Base-by-base conservation (phyloP, 2,329 filamentous ascomycete species). In the Pseudofabraea citricarpa region DNA sequence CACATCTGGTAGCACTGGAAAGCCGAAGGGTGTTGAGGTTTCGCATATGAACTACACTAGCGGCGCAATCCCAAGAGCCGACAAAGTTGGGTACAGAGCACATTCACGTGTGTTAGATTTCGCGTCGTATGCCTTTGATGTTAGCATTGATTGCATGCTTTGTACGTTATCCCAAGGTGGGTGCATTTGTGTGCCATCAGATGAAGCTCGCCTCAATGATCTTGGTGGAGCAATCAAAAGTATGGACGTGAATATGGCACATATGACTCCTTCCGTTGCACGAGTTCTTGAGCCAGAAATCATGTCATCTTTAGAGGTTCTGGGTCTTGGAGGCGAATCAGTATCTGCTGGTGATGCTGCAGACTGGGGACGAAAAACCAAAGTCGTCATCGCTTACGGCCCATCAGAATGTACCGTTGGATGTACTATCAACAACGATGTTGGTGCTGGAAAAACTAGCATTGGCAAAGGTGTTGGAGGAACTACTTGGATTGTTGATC, bases 361-460 rank as follows among this genome's bases (percentile, higher is more conserved):
- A 12, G 87, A 74, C 94, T 68, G 66, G 65, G 62, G 61, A 15
- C n/a, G 43, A 47, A 18, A 50, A 15, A 60, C 53, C 51, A 57
- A 63, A n/a, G 54, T 67, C 36, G 44, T 66, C 44, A 66, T 68
- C 56, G 60, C 56, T 1, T 95, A 95, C 58, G 90, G 89, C 1
- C 90, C 90, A 2, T 94, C 89, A 0, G 90, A 95, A 65, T 87
- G 87, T 6, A 79, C 45, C 12, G 31, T 48, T 15, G 36, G 22
- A 6, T 32, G 15, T 37, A 47, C 40, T 4, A 31, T 39, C n/a
- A 57, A 39, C 29, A 24, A 26, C 10, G 18, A 31, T 19, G 39
- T 38, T 65, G 36, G 21, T 4, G 22, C 13, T 22, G 21, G 19
- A n/a, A 18, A 20, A 10, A 19, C 20, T 15, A 37, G 23, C 6